Conservation (phyloP, 441 rosid species). For the Corymbia calophylla region DNA sequence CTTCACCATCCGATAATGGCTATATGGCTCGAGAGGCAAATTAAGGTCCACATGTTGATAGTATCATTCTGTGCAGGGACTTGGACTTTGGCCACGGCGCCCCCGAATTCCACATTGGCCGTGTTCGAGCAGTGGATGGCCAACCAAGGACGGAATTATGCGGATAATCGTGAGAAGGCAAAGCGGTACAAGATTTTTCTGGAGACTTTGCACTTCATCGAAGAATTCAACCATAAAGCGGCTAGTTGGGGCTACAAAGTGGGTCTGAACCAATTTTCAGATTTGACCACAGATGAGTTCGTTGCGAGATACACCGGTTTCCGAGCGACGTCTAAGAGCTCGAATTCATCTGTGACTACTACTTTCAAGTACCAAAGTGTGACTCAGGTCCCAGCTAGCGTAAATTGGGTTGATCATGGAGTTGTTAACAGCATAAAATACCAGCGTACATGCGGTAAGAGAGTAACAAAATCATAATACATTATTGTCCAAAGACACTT, state of each 20-base stretch:
- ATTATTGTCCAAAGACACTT: neutral
- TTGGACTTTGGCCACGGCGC: neutral
- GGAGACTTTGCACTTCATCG: conserved; percentile 20
- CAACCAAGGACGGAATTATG: conserved; percentile 19
- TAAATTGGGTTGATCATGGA: neutral
- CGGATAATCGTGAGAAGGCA: conserved; percentile 21
- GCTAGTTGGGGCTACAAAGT: conserved; percentile 13
- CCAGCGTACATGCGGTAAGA: neutral
- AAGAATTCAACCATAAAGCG: conserved; percentile 13
- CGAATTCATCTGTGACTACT: neutral
- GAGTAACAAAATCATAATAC: neutral
- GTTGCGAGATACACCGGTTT: conserved; percentile 14
- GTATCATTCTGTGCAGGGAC: neutral
- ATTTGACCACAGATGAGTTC: conserved; percentile 27
- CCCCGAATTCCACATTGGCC: neutral
- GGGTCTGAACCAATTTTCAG: conserved; percentile 25
- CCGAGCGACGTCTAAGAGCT: neutral
- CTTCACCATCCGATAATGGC: neutral
- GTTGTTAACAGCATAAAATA: neutral
- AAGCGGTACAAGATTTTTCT: conserved; percentile 27
- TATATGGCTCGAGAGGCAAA: neutral
- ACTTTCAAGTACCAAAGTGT: conserved; percentile 16
- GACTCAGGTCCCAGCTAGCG: neutral
- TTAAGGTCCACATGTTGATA: neutral
- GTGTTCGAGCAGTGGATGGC: conserved; percentile 34